phyloP scores from a whole-genome alignment of 225 moss, liverwort and hornwort species.

The Marchantia paleacea region DNA sequence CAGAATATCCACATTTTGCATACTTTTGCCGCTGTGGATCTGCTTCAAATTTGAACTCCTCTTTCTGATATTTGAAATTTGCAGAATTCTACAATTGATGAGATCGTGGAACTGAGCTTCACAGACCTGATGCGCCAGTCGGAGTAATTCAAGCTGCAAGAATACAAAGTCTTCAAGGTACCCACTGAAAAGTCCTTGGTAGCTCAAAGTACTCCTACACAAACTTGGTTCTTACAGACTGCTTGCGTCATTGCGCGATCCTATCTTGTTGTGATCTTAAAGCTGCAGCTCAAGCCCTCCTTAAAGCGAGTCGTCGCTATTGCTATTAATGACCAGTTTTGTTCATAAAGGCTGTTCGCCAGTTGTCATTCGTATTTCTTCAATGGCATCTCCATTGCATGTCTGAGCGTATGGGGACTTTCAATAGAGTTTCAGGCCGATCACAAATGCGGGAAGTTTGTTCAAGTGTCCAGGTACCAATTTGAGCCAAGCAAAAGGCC shows the following conservation, averaged over 20 bases:
- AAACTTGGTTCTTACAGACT: background rate
- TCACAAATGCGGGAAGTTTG: too few relatives aligned
- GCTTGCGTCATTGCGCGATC: background rate
- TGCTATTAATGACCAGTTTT: too few relatives aligned
- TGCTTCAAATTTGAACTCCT: background rate
- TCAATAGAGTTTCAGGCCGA: too few relatives aligned
- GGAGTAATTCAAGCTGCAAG: background rate
- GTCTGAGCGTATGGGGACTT: too few relatives aligned
- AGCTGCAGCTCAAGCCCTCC: background rate
- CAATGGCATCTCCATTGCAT: too few relatives aligned
- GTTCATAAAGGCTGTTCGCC: too few relatives aligned
- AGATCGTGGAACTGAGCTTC: background rate
- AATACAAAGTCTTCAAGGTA: background rate
- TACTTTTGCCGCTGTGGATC: background rate
- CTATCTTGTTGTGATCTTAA: background rate
- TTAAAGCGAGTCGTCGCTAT: too few relatives aligned
- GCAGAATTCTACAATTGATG: background rate
- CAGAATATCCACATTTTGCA: too few relatives aligned
- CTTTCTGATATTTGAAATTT: background rate
- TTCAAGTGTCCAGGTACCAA: too few relatives aligned
- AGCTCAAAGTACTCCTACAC: background rate
- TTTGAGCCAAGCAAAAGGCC: too few relatives aligned
- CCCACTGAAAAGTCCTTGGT: background rate
- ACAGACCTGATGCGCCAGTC: background rate
- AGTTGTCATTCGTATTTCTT: too few relatives aligned